These are phyloP conservation scores for Fraxinus sp. DNA, from an alignment of 305 asterid species.

Conservation along the genomic window DNA sequence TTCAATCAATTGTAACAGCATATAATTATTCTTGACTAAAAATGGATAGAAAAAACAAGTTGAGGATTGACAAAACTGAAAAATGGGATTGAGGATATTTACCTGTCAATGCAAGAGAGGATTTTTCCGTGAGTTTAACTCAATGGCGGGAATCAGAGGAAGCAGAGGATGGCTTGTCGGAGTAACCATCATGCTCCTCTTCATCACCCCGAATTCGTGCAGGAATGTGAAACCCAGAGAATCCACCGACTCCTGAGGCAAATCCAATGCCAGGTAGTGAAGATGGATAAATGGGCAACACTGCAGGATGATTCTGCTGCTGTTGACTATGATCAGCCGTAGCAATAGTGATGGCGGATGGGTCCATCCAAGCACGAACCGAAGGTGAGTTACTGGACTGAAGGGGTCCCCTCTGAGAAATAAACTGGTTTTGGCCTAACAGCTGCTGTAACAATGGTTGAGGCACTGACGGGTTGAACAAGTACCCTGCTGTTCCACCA, in stretches of 20 bases:
- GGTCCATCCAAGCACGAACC: constrained; percentile 94
- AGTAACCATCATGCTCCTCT: constrained; percentile 96
- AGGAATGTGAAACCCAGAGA: constrained; percentile 78
- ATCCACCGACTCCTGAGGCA: constrained; percentile 60
- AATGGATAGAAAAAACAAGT: background rate
- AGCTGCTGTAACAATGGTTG: constrained; percentile 63
- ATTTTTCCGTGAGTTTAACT: constrained; percentile 31
- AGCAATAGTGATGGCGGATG: constrained; percentile 48
- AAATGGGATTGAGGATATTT: background rate
- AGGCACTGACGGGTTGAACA: constrained; percentile 54
- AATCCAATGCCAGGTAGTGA: constrained; percentile 56
- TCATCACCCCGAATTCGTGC: constrained; percentile 97
- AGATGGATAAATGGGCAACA: constrained; percentile 54
- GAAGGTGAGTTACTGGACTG: constrained; percentile 98
- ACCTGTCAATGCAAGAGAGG: constrained; percentile 33
- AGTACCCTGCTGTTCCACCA: constrained; percentile 48
- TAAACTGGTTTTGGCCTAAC: constrained; percentile 64
- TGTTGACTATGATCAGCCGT: constrained; percentile 42
- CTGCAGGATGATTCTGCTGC: constrained; percentile 43
- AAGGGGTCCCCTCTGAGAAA: constrained; percentile 99
- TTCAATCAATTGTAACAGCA: constrained; percentile 23
- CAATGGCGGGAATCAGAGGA: constrained; percentile 95
- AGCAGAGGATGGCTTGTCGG: constrained; percentile 96
- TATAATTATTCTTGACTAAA: background rate
- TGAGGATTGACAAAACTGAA: background rate